These are phyloP conservation scores for Dentipellis sp. DNA, from an alignment of 768 basidiomycete species.

Conservation along the genomic window DNA sequence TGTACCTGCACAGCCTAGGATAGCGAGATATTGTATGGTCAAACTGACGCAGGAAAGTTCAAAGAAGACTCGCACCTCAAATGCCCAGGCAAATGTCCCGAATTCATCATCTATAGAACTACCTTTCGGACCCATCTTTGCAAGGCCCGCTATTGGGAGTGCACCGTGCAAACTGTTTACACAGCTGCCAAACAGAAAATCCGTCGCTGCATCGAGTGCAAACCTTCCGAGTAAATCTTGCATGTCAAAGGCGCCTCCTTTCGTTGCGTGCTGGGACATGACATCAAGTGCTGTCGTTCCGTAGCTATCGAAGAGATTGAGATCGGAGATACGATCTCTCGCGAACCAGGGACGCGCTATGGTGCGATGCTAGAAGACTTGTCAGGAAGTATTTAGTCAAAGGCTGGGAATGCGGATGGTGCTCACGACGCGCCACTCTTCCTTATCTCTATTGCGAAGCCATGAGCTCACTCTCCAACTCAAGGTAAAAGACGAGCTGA, in stretches of 20 bases:
- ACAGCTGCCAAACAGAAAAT: slow-evolving; percentile 38
- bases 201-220: slow-evolving; percentile 41
- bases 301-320: slow-evolving; percentile 22
- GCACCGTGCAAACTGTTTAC: slow-evolving; percentile 26
- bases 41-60: too few relatives aligned
- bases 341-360: slow-evolving; percentile 27
- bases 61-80: slow-evolving; percentile 19
- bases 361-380: slow-evolving; percentile 21
- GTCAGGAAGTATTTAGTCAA: neutral
- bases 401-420: neutral
- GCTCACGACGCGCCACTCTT: slow-evolving; percentile 60
- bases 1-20: neutral
- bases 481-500: slow-evolving; percentile 45
- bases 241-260: slow-evolving; percentile 27
- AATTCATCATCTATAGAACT: slow-evolving; percentile 50
- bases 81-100: slow-evolving; percentile 42
- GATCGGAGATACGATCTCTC: slow-evolving; percentile 21
- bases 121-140: slow-evolving; percentile 45
- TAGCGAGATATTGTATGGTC: neutral
- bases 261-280: slow-evolving; percentile 12
- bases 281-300: slow-evolving; percentile 15
- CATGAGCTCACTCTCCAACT: neutral
- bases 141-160: slow-evolving; percentile 33
- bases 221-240: slow-evolving; percentile 38
- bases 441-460: slow-evolving; percentile 4